Conservation (phyloP, 768 basidiomycete species). For the Rhodotorula kratochvilovae region DNA sequence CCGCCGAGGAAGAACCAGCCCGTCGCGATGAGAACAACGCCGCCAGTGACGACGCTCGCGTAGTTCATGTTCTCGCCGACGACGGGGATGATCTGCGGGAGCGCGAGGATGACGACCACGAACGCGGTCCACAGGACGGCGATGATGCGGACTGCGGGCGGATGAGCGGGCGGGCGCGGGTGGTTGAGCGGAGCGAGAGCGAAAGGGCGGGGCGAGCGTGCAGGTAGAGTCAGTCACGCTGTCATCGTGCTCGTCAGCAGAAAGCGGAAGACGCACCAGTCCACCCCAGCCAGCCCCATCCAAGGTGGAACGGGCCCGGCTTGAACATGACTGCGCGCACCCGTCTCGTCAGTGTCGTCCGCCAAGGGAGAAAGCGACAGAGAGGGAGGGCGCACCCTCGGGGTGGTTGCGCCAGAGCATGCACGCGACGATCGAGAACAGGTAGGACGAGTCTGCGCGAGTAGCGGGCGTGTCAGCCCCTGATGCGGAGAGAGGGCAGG, state of each 20-base stretch:
- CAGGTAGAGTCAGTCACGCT: neutral
- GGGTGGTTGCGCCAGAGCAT: constrained; percentile 42
- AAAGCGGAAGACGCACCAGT: constrained; percentile 20
- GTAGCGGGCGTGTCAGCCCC: neutral
- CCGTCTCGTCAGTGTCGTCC: neutral
- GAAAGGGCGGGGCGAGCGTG: too few species aligned
- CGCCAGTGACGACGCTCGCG: constrained; percentile 38
- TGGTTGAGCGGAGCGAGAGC: neutral
- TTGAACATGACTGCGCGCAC: constrained; percentile 39
- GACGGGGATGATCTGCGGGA: constrained; percentile 31
- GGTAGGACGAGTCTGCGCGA: constrained; percentile 32
- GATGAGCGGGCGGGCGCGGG: neutral
- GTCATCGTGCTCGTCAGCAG: too few species aligned
- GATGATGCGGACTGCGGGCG: constrained; percentile 7
- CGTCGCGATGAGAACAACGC: constrained; percentile 44
- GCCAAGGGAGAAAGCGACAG: neutral
- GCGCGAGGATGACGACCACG: constrained; percentile 46
- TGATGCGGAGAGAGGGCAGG: neutral
- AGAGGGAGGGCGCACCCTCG: constrained; percentile 5
- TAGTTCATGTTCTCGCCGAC: constrained; percentile 30
- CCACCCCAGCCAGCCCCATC: constrained; percentile 28
- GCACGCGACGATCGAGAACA: constrained; percentile 40
- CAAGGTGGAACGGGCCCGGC: constrained; percentile 47
- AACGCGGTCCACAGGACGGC: constrained; percentile 43
- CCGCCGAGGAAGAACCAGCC: constrained; percentile 46